phyloP scores from a whole-genome alignment of 306 rosid species.

The Fragaria vesca region DNA sequence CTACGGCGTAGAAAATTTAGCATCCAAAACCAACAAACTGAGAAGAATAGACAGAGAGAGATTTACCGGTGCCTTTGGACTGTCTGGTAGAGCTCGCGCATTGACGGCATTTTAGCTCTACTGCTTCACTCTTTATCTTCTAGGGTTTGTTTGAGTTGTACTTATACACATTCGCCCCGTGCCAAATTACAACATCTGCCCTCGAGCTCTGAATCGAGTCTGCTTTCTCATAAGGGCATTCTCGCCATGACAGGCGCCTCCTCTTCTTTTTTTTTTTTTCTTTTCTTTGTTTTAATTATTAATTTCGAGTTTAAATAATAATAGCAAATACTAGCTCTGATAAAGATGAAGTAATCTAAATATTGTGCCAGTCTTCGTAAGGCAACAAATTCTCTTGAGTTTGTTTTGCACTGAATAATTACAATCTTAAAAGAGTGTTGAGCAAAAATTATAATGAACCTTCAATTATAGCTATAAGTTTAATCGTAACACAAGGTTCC shows the following conservation, averaged over 20 bases:
- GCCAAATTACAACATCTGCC: not conserved
- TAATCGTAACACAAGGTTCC: not conserved
- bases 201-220: not conserved
- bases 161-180: not conserved
- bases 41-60: not conserved
- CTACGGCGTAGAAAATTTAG: not conserved
- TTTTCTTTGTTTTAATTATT: not conserved
- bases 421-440: not conserved
- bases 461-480: not conserved
- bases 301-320: no score
- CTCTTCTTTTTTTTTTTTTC: not conserved
- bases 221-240: not conserved
- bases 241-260: not conserved
- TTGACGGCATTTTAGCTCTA: not conserved
- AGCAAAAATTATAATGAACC: not conserved
- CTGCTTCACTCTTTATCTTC: not conserved
- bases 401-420: not conserved
- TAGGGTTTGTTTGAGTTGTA: slow-evolving; percentile 33
- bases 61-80: slow-evolving; percentile 50
- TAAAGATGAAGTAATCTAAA: not conserved
- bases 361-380: not conserved
- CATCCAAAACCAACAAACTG: not conserved
- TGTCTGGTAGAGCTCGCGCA: no score
- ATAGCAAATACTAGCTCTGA: no score
- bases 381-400: not conserved